Evolutionary conservation across 2,329 filamentous ascomycete species (phyloP).

Genomic region (Cytospora piceicola): DNA sequence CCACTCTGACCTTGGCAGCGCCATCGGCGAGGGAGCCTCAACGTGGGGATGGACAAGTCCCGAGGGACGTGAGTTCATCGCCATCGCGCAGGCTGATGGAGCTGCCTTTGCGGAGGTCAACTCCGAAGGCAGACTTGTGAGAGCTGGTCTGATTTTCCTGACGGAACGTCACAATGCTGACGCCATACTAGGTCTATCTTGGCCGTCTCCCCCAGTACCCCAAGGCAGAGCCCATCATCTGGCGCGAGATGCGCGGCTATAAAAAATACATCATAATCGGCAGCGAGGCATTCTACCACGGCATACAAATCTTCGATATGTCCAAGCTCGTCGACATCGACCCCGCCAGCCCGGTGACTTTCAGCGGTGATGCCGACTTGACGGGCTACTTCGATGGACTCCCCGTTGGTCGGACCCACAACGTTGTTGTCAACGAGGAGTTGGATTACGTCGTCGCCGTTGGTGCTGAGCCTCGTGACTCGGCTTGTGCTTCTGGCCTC

Average conservation of each 20-base stretch:
- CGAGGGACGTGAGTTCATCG: conserved; percentile 54
- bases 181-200: conserved; percentile 41
- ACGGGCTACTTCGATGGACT: conserved; percentile 42
- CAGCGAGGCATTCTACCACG: conserved; percentile 52
- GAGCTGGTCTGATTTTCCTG: not conserved
- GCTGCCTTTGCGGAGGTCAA: conserved; percentile 54
- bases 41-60: conserved; percentile 54
- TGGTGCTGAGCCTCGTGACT: conserved; percentile 44
- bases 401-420: conserved; percentile 51
- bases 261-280: conserved; percentile 48
- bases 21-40: conserved; percentile 41
- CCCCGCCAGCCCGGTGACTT: conserved; percentile 44
- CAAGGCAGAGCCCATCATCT: conserved; percentile 38
- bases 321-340: conserved; percentile 54
- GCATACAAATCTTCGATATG: conserved; percentile 67
- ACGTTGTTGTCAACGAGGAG: conserved; percentile 57
- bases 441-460: conserved; percentile 51
- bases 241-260: conserved; percentile 49
- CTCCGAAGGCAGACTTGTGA: conserved; percentile 45
- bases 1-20: conserved; percentile 56
- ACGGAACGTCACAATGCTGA: not conserved
- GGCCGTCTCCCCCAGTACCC: conserved; percentile 51
- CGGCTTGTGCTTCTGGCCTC: conserved; percentile 55
- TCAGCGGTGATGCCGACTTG: conserved; percentile 41
- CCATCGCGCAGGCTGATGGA: conserved; percentile 53